Conservation (phyloP, 805 yeast genomes). For the Metschnikowia rubicola region DNA sequence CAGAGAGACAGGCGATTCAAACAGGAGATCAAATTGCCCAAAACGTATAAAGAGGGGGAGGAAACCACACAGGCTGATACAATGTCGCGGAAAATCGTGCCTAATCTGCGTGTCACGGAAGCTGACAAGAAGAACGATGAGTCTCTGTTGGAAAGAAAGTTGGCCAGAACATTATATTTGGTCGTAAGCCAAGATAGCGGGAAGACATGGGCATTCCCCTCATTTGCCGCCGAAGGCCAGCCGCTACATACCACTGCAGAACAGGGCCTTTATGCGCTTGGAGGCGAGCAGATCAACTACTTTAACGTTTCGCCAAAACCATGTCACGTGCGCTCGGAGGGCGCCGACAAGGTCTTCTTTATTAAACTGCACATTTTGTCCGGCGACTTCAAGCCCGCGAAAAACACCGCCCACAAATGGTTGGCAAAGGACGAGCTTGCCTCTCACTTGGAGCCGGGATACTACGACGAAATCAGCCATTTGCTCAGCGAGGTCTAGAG, state of each 20-base stretch:
- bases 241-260: constrained; percentile 75
- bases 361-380: constrained; percentile 86
- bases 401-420: constrained; percentile 66
- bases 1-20: constrained; percentile 84
- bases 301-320: constrained; percentile 93
- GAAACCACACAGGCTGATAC: constrained; percentile 37
- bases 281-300: constrained; percentile 74
- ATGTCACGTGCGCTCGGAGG: constrained; percentile 46
- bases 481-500: constrained; percentile 40
- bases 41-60: constrained; percentile 41
- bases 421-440: constrained; percentile 74
- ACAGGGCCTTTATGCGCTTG: constrained; percentile 62
- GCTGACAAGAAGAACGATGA: constrained; percentile 68
- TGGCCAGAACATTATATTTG: constrained; percentile 77
- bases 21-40: constrained; percentile 76
- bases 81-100: constrained; percentile 63
- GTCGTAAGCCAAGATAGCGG: constrained; percentile 47
- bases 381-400: constrained; percentile 59
- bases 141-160: constrained; percentile 70
- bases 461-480: constrained; percentile 54
- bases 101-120: constrained; percentile 68
- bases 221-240: constrained; percentile 45
- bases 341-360: constrained; percentile 53
- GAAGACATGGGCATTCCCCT: constrained; percentile 75
- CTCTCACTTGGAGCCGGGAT: constrained; percentile 47